Conservation (phyloP, 106 monocot species). For the Platanthera zijinensis region DNA sequence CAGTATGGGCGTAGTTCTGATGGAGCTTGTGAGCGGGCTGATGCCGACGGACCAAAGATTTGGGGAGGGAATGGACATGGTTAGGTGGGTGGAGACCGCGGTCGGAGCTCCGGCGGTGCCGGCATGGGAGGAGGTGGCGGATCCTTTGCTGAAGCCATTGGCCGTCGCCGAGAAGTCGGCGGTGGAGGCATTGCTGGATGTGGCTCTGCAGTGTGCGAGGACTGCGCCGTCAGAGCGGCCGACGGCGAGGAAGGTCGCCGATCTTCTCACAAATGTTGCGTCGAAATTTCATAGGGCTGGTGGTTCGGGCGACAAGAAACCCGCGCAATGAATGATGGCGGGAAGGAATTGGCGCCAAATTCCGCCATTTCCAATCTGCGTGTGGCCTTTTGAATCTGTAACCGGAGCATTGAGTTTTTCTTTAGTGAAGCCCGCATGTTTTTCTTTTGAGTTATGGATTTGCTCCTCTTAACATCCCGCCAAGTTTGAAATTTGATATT, state of each 20-base stretch:
- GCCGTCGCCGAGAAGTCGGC: slow-evolving; percentile 40
- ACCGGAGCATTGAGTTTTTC: no score
- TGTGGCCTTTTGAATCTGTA: no score
- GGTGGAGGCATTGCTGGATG: slow-evolving; percentile 47
- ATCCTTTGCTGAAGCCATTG: slow-evolving; percentile 42
- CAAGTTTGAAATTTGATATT: no score
- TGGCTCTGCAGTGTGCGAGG: slow-evolving; percentile 67
- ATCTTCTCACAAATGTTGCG: slow-evolving; percentile 38
- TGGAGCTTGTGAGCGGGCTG: slow-evolving; percentile 83
- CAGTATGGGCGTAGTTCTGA: slow-evolving; percentile 87
- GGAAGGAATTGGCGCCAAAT: no score
- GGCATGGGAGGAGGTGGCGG: slow-evolving; percentile 44
- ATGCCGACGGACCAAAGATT: slow-evolving; percentile 54
- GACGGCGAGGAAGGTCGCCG: slow-evolving; percentile 53
- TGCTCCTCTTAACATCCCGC: no score
- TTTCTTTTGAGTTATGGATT: no score
- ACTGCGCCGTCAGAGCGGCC: slow-evolving; percentile 56
- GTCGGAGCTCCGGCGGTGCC: slow-evolving; percentile 17
- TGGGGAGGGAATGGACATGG: slow-evolving; percentile 66
- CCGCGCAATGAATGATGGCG: no score
- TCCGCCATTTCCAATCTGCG: no score
- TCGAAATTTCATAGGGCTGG: slow-evolving; percentile 14
- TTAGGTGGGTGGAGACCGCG: slow-evolving; percentile 51
- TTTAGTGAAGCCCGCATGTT: no score
- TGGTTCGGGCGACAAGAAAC: slow-evolving; percentile 14